These are phyloP conservation scores for Fraxinus sp. DNA, from an alignment of 305 asterid genomes.

Conservation along the genomic window DNA sequence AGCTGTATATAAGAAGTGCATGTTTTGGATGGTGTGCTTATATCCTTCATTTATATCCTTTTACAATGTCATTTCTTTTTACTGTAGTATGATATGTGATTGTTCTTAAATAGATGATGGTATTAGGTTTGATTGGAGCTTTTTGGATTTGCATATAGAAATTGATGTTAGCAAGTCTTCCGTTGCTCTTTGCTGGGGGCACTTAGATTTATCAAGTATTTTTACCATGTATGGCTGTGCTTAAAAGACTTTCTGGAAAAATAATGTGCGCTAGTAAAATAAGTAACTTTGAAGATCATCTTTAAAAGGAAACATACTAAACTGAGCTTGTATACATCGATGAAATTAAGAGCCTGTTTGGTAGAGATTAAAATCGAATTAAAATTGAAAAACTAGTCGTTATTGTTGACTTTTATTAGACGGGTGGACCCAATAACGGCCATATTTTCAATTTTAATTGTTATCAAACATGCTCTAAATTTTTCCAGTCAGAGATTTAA, in stretches of 20 bases:
- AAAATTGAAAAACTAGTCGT: too few species aligned
- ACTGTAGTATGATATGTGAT: neutral
- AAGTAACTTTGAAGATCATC: neutral
- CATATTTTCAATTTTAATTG: too few species aligned
- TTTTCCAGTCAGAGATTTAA: neutral
- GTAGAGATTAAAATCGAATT: too few species aligned
- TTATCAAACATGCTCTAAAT: too few species aligned
- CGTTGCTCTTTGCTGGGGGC: neutral
- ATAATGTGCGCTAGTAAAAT: neutral
- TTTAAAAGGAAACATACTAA: neutral
- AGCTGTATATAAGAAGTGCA: neutral
- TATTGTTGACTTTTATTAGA: too few species aligned
- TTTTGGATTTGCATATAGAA: neutral
- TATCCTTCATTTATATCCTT: neutral
- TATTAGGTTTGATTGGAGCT: neutral
- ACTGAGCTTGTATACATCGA: neutral
- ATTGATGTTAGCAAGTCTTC: neutral
- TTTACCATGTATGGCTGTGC: neutral
- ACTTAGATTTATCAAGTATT: conserved; percentile 5
- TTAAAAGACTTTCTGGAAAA: neutral
- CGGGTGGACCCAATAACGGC: too few species aligned
- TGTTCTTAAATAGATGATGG: neutral
- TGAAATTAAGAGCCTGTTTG: neutral
- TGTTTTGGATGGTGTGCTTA: neutral
- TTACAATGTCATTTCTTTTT: neutral